These are phyloP conservation scores for Penicillium atrosanguineum DNA, from an alignment of 495 filamentous ascomycete genomes.

Conservation along the genomic window DNA sequence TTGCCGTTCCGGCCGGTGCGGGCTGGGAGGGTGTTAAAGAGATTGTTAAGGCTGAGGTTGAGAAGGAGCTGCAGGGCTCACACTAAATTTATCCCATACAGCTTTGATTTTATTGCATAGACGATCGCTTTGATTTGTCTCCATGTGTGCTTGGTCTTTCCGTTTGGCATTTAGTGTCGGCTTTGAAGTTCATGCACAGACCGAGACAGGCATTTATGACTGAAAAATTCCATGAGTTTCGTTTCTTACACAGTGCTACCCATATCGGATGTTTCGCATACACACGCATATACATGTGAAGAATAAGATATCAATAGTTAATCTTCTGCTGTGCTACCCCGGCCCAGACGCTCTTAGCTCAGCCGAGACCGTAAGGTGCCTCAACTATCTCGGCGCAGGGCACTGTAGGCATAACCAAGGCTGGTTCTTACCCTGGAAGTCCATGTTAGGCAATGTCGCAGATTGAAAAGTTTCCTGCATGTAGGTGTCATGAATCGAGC, in stretches of 20 bases:
- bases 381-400: no score
- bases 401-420: no score
- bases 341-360: no score
- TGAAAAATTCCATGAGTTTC: not conserved
- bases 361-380: no score
- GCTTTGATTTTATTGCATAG: not conserved
- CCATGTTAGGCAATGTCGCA: no score
- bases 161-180: not conserved
- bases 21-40: constrained; percentile 41
- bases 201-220: not conserved
- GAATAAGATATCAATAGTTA: no score
- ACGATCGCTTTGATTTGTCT: not conserved
- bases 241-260: not conserved
- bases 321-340: no score
- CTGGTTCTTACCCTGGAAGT: no score
- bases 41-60: constrained; percentile 38
- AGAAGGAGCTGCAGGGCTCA: constrained; percentile 33
- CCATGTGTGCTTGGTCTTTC: not conserved
- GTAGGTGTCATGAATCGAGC: no score
- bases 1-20: constrained; percentile 24
- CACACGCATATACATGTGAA: no score
- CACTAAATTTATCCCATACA: constrained; percentile 5
- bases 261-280: not conserved
- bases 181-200: not conserved
- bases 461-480: no score